Conservation (phyloP, 208 protist species). For the Angomonas desouzai region DNA sequence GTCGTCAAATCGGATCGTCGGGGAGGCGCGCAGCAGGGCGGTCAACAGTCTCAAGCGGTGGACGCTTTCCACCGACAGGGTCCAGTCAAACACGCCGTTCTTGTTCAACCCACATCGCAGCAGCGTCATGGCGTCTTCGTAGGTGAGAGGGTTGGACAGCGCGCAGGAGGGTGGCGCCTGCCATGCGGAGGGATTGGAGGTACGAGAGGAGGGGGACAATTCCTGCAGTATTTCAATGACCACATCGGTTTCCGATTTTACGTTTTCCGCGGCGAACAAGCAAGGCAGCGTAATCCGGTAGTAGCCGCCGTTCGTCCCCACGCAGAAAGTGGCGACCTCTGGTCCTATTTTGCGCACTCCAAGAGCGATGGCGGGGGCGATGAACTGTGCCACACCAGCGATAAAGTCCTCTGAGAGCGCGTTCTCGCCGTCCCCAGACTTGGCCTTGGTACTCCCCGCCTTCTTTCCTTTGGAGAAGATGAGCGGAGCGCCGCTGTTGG, state of each 20-base stretch:
- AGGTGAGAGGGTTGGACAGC: slow-evolving; percentile 3
- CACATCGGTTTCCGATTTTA: slow-evolving; percentile 10
- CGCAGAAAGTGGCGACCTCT: slow-evolving; percentile 57
- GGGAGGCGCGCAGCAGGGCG: slow-evolving; percentile 37
- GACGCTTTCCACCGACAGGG: slow-evolving; percentile 17
- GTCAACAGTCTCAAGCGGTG: slow-evolving; percentile 40
- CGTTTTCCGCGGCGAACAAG: slow-evolving; percentile 14
- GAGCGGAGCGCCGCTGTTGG: slow-evolving; percentile 20
- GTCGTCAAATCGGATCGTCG: slow-evolving; percentile 47
- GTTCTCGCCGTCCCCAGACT: slow-evolving; percentile 8
- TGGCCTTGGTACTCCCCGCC: neutral
- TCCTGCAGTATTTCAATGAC: slow-evolving; percentile 33
- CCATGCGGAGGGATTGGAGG: slow-evolving; percentile 3
- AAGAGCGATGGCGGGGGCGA: slow-evolving; percentile 36
- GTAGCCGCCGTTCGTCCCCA: slow-evolving; percentile 70
- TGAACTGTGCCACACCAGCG: slow-evolving; percentile 23
- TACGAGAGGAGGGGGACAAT: slow-evolving; percentile 12
- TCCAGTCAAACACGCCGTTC: slow-evolving; percentile 17
- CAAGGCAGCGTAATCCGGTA: slow-evolving; percentile 67
- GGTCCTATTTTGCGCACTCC: slow-evolving; percentile 43
- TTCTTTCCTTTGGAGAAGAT: slow-evolving; percentile 42
- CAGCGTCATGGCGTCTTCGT: slow-evolving; percentile 12
- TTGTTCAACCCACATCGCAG: slow-evolving; percentile 3
- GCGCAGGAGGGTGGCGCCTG: slow-evolving; percentile 9
- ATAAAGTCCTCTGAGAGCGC: slow-evolving; percentile 22